Conservation (phyloP, 495 filamentous ascomycete genomes). For the Penicillium parvum region DNA sequence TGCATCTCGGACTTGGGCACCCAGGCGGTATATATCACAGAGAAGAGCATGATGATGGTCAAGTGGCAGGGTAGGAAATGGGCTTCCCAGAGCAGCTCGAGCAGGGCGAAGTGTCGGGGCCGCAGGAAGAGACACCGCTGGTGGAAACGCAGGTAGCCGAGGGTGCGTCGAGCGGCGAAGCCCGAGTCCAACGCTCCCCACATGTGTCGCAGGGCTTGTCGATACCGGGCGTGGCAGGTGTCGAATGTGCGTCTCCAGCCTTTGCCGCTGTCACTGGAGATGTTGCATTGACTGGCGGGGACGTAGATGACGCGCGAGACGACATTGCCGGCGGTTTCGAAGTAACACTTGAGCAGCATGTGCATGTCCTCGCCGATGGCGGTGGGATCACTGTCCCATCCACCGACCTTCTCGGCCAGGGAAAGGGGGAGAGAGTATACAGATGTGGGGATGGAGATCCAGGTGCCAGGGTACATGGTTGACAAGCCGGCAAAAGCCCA, state of each 20-base stretch:
- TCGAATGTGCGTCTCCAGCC: constrained; percentile 42
- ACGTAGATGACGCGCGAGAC: constrained; percentile 47
- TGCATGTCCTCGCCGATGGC: constrained; percentile 70
- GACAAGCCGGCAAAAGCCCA: constrained; percentile 65
- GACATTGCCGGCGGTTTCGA: constrained; percentile 60
- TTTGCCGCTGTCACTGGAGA: constrained; percentile 49
- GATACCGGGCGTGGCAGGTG: constrained; percentile 56
- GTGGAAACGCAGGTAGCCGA: constrained; percentile 22
- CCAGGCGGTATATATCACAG: constrained; percentile 50
- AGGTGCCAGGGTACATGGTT: constrained; percentile 54
- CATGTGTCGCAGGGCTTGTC: constrained; percentile 66
- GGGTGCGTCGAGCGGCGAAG: constrained; percentile 42
- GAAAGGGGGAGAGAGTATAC: constrained; percentile 63
- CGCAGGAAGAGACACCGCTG: constrained; percentile 24
- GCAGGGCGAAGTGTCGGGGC: constrained; percentile 37
- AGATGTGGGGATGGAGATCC: constrained; percentile 61
- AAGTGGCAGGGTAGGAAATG: constrained; percentile 65
- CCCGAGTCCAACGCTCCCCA: constrained; percentile 67
- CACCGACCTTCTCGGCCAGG: constrained; percentile 58
- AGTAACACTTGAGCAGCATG: constrained; percentile 74
- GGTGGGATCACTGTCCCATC: constrained; percentile 62
- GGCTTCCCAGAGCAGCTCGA: constrained; percentile 62
- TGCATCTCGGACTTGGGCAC: constrained; percentile 42
- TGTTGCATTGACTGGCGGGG: constrained; percentile 65
- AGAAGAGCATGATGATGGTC: constrained; percentile 55